These are phyloP conservation scores for Ceratocystis smalleyi DNA, from an alignment of 2,329 filamentous ascomycete genomes.

Conservation along the genomic window DNA sequence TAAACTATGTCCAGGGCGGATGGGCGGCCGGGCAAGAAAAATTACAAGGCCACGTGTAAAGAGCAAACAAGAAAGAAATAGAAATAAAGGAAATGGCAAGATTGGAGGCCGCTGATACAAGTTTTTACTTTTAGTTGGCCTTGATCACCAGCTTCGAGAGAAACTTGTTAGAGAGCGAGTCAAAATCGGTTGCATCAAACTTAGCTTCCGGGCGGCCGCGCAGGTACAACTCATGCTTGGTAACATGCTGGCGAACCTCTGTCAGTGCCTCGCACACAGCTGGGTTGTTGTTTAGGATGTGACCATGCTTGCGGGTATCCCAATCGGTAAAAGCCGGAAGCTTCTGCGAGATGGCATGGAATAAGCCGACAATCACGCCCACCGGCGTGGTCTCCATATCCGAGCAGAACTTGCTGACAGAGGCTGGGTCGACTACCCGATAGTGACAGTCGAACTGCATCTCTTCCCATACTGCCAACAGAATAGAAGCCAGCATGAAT, in stretches of 20 bases:
- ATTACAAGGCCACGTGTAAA: slow-evolving; percentile 3
- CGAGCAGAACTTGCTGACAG: slow-evolving; percentile 84
- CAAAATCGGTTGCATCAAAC: slow-evolving; percentile 85
- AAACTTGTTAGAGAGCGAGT: slow-evolving; percentile 94
- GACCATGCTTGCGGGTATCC: slow-evolving; percentile 83
- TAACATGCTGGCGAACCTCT: slow-evolving; percentile 81
- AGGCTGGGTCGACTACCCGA: slow-evolving; percentile 67
- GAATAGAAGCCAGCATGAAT: slow-evolving; percentile 88
- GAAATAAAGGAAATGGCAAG: slow-evolving; percentile 21
- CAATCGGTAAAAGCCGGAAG: slow-evolving; percentile 83
- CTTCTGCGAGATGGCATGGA: slow-evolving; percentile 96
- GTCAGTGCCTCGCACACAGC: slow-evolving; percentile 94
- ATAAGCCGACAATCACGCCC: slow-evolving; percentile 88
- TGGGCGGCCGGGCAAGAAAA: not conserved
- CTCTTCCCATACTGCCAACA: slow-evolving; percentile 91
- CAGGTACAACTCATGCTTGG: slow-evolving; percentile 83
- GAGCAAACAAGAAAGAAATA: slow-evolving; percentile 17
- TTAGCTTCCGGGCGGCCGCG: slow-evolving; percentile 62
- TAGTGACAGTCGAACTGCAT: slow-evolving; percentile 99
- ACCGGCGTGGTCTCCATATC: slow-evolving; percentile 96
- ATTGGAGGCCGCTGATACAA: not conserved
- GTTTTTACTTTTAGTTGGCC: slow-evolving; percentile 50
- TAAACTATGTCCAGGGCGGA: not conserved
- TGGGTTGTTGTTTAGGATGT: slow-evolving; percentile 75
- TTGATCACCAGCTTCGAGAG: slow-evolving; percentile 91